Base-by-base conservation (phyloP, 2,329 filamentous ascomycete genomes). In the Aureobasidium sp. region DNA sequence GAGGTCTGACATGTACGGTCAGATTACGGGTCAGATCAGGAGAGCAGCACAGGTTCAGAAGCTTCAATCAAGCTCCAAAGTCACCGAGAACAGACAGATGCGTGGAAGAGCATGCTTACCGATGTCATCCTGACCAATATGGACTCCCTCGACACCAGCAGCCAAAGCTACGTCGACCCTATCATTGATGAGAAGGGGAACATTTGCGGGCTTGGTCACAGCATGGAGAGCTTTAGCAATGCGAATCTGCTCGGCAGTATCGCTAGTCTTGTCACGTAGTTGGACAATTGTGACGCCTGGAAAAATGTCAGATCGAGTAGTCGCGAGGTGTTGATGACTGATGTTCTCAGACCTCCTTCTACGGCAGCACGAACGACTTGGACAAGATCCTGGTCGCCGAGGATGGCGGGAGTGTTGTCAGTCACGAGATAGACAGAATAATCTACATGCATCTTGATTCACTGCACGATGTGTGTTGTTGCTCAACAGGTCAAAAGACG, bases 101-200 rank as follows among this genome's bases (percentile, higher is more conserved):
- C 33, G n/a, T 9, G 27, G n/a, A 11, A 57, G 14, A 42, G 27
- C 24, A 37, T 2, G 24, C 81, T 67, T 74, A 89, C 87, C 80
- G 79, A 96, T 87, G 73, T 97, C 93, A 81, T 97, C 92, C 77
- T 97, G 93, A 7, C 94, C 94, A 54, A 97, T 83, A 73, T 97
- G 94, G 9, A 96, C 91, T 49, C 94, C 94, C 76, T 97, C 93
- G 62, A 90, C 94, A 14, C 86, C 89, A 47, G 92, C 83, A 15
- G 91, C 91, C 19, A 91, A 81, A 9, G 91, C 92, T 29, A 97
- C 90, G 72, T 96, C 92, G 6, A 97, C 83, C 14, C 92, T 85
- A 73, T 97, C 94, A 72, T 97, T 97, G 78, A 97, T 91, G 60
- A 97, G 79, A 62, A 97, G 81, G 33, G 93, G 93, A 3, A 96